Percentiles rank a stretch among this genome's conserved stretches.
phyloP scores from a whole-genome alignment of 2,329 filamentous ascomycete genomes.

The Fusarium odoratissimum region DNA sequence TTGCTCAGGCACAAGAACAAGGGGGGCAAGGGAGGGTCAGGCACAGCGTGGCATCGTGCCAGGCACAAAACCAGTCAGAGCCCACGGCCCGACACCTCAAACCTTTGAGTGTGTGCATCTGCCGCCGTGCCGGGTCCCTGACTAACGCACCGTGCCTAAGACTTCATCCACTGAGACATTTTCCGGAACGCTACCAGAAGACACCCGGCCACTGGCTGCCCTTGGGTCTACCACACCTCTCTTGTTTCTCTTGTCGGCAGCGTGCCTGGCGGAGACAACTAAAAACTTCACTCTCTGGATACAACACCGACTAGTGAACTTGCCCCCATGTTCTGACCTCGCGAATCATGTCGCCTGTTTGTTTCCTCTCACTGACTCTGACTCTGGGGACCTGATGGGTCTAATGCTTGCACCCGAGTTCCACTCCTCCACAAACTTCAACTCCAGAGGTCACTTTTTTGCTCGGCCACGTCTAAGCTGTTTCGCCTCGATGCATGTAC shows the following conservation, averaged over 20 bases:
- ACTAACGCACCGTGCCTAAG: slow-evolving; percentile 46
- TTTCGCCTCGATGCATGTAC: slow-evolving; percentile 35
- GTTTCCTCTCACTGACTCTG: slow-evolving; percentile 20
- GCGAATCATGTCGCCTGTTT: slow-evolving; percentile 40
- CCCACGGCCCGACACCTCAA: slow-evolving; percentile 22
- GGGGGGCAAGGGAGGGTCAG: slow-evolving; percentile 24
- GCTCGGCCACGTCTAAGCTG: slow-evolving; percentile 26
- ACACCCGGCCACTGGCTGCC: slow-evolving; percentile 25
- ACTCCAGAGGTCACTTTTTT: slow-evolving; percentile 26
- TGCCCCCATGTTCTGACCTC: slow-evolving; percentile 24
- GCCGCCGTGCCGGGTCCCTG: slow-evolving; percentile 39
- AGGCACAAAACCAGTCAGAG: slow-evolving; percentile 38
- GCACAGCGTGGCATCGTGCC: slow-evolving; percentile 30
- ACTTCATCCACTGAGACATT: slow-evolving; percentile 42
- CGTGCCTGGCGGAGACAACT: slow-evolving; percentile 30
- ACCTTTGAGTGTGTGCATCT: slow-evolving; percentile 44
- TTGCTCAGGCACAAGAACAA: slow-evolving; percentile 35
- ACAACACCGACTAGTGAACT: slow-evolving; percentile 15
- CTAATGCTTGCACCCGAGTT: slow-evolving; percentile 10
- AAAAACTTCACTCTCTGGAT: background rate
- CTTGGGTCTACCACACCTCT: slow-evolving; percentile 25
- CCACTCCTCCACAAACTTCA: slow-evolving; percentile 21
- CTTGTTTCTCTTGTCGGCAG: slow-evolving; percentile 30
- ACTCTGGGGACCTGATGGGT: slow-evolving; percentile 23
- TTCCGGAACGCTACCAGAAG: slow-evolving; percentile 26